phyloP scores from a whole-genome alignment of 345 rosid genomes.

The Odontarrhena argentea region DNA sequence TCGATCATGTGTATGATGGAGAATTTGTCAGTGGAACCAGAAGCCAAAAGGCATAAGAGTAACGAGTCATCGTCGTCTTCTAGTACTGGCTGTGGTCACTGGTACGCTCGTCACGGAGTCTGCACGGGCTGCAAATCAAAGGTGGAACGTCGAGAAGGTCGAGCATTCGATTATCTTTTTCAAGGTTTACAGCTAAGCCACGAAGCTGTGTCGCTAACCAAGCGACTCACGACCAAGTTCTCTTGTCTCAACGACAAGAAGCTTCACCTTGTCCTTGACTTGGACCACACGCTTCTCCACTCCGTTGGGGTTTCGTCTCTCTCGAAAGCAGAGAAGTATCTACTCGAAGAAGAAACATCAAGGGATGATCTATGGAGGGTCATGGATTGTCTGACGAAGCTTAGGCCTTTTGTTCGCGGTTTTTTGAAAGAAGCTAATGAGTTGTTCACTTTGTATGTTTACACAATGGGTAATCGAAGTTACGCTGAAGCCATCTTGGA shows the following conservation, averaged over 20 bases:
- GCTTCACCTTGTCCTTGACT: conserved; percentile 34
- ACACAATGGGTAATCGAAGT: conserved; percentile 15
- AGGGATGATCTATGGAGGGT: conserved; percentile 14
- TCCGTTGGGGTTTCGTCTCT: background rate
- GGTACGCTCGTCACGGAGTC: background rate
- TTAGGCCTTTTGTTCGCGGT: conserved; percentile 15
- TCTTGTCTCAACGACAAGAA: conserved; percentile 25
- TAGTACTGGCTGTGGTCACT: conserved; percentile 10
- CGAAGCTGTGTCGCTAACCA: conserved; percentile 5
- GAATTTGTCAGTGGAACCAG: background rate
- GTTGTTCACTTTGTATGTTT: conserved; percentile 29
- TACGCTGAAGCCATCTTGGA: conserved; percentile 21
- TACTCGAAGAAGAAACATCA: conserved; percentile 15
- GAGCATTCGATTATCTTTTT: background rate
- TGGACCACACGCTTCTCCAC: conserved; percentile 33
- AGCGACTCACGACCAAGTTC: background rate
- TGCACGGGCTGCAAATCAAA: conserved; percentile 10
- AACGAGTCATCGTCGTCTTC: conserved; percentile 13
- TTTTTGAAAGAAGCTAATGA: conserved; percentile 27
- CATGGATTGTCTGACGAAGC: background rate
- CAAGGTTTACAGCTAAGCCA: conserved; percentile 26
- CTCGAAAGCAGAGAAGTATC: conserved; percentile 18
- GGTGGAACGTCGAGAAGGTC: background rate
- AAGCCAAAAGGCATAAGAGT: conserved; percentile 14
- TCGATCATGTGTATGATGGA: conserved; percentile 1